Evolutionary conservation across 2,329 filamentous ascomycete species (phyloP).

Genomic region (Phialophora chinensis): DNA sequence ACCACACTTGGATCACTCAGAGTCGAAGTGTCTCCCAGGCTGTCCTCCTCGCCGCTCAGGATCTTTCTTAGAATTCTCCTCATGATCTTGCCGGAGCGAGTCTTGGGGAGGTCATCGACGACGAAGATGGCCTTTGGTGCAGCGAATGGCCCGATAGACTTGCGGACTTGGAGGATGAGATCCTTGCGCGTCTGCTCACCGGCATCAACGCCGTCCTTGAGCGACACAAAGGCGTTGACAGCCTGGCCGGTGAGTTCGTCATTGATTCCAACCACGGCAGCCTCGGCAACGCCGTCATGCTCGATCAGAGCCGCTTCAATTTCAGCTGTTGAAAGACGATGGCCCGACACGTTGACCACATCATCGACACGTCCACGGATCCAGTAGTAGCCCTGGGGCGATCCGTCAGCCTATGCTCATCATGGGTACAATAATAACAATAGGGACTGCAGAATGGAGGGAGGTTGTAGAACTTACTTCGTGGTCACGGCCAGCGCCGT

Average conservation of each 20-base stretch:
- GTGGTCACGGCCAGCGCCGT: constrained; percentile 93
- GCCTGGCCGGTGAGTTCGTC: constrained; percentile 97
- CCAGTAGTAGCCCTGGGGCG: constrained; percentile 84
- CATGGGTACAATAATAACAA: not conserved
- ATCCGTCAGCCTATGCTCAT: not conserved
- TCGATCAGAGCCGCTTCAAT: constrained; percentile 97
- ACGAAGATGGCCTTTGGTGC: constrained; percentile 92
- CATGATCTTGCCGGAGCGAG: constrained; percentile 98
- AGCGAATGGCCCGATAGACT: constrained; percentile 96
- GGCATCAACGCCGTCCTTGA: constrained; percentile 82
- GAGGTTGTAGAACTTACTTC: constrained; percentile 57
- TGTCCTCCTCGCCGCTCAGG: constrained; percentile 93
- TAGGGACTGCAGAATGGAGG: not conserved
- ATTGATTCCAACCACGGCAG: constrained; percentile 88
- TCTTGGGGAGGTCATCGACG: constrained; percentile 95
- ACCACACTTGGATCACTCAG: constrained; percentile 89
- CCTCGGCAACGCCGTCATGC: constrained; percentile 87
- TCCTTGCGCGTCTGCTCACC: constrained; percentile 88
- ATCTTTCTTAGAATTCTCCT: constrained; percentile 96
- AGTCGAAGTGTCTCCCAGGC: constrained; percentile 89
- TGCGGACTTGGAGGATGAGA: constrained; percentile 89
- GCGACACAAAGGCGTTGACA: constrained; percentile 92
- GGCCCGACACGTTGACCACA: constrained; percentile 96
- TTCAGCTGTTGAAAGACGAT: constrained; percentile 94
- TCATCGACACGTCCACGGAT: constrained; percentile 98